A percentile compares a stretch with the other conserved stretches of the same genome.
Conservation (phyloP, 2,329 filamentous ascomycete species). For the Alternaria novae-zelandiae region DNA sequence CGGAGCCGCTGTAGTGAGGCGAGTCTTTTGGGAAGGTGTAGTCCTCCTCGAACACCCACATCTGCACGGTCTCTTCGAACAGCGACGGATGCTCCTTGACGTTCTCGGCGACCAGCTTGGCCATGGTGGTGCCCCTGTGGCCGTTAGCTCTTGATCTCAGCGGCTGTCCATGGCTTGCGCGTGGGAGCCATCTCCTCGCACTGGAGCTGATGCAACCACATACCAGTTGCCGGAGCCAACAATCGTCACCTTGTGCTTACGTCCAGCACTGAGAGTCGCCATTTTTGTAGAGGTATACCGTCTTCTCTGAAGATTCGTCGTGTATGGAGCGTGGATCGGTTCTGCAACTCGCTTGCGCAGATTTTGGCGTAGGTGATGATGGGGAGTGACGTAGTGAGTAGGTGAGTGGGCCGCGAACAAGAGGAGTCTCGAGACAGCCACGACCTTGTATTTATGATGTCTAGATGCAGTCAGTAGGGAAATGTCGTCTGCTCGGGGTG, state of each 20-base stretch:
- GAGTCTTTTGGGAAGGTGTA: conserved; percentile 75
- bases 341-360: conserved; percentile 10
- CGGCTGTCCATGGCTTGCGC: background rate
- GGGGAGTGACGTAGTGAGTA: conserved; percentile 27
- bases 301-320: conserved; percentile 2
- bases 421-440: conserved; percentile 30
- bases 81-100: conserved; percentile 76
- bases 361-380: conserved; percentile 19
- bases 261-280: conserved; percentile 60
- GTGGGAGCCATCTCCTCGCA: background rate
- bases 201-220: conserved; percentile 25
- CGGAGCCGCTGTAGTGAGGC: conserved; percentile 70
- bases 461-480: conserved; percentile 15
- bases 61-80: conserved; percentile 89
- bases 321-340: conserved; percentile 11
- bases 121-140: conserved; percentile 90
- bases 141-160: conserved; percentile 12
- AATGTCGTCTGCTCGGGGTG: conserved; percentile 27
- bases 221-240: conserved; percentile 97
- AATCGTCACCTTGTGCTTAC: conserved; percentile 91
- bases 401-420: conserved; percentile 17
- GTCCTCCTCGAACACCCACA: conserved; percentile 99
- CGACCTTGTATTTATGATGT: conserved; percentile 22
- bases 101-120: conserved; percentile 96
- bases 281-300: conserved; percentile 42